Evolutionary conservation across 2,329 filamentous ascomycete genomes (phyloP).

Genomic region (Fonsecaea pedrosoi): DNA sequence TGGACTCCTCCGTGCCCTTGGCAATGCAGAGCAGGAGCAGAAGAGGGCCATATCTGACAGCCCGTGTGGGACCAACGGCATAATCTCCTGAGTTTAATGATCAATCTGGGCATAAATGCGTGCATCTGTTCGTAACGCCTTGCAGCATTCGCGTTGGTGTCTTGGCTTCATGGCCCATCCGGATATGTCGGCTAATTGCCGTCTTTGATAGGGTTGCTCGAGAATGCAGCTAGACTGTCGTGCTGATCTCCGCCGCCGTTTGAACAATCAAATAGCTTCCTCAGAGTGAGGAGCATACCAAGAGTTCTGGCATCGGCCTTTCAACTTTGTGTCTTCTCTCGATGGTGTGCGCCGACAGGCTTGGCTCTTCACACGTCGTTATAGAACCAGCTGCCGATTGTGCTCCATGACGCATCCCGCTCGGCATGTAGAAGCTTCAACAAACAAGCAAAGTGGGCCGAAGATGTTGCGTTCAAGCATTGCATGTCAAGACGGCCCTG

Average conservation of each 20-base stretch:
- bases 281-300: not conserved
- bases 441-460: not conserved
- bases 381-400: not conserved
- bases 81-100: constrained; percentile 3
- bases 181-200: constrained; percentile 23
- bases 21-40: constrained; percentile 6
- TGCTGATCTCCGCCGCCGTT: constrained; percentile 8
- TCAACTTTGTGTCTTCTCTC: not conserved
- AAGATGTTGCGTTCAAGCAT: not conserved
- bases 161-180: constrained; percentile 20
- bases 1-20: constrained; percentile 27
- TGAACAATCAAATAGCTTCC: not conserved
- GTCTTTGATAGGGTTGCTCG: not conserved
- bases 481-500: no score
- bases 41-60: not conserved
- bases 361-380: not conserved
- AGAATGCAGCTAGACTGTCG: not conserved
- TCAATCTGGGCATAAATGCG: not conserved
- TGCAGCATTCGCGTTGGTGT: constrained; percentile 4
- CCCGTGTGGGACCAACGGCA: not conserved
- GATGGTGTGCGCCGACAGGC: not conserved
- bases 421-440: not conserved
- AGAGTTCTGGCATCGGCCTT: not conserved
- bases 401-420: not conserved
- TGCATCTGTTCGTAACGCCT: constrained; percentile 1